Percentiles rank a stretch among this genome's conserved stretches.
These are phyloP conservation scores for Aegilops umbellulata DNA, from an alignment of 176 grass and related monocot genomes.

Conservation along the genomic window DNA sequence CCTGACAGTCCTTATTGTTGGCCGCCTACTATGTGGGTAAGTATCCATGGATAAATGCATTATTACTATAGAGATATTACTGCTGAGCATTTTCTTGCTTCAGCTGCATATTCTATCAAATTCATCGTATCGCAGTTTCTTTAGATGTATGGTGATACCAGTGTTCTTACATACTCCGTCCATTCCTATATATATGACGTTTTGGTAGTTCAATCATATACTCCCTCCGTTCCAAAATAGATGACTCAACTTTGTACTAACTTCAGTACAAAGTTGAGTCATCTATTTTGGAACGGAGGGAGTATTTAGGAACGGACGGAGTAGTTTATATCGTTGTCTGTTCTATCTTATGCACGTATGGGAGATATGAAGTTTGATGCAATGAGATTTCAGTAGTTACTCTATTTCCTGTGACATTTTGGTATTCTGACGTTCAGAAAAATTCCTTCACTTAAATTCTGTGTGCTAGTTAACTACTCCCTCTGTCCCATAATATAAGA, in stretches of 20 bases:
- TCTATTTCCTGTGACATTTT: neutral
- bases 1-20: slow-evolving; percentile 60
- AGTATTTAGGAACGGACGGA: too few relatives aligned
- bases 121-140: neutral
- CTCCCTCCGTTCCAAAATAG: too few relatives aligned
- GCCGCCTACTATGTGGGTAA: slow-evolving; percentile 84
- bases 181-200: too few relatives aligned
- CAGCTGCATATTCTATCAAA: neutral
- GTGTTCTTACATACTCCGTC: neutral
- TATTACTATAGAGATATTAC: neutral
- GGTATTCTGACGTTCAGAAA: neutral
- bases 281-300: too few relatives aligned
- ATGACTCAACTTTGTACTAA: too few relatives aligned
- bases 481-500: too few relatives aligned
- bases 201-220: too few relatives aligned
- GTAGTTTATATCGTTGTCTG: neutral
- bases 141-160: slow-evolving; percentile 10
- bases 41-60: slow-evolving; percentile 8
- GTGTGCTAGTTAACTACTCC: neutral
- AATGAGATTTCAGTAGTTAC: neutral
- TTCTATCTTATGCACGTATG: slow-evolving; percentile 14
- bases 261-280: too few relatives aligned
- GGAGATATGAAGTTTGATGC: neutral
- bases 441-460: neutral
- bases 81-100: neutral